Evolutionary conservation across 257 asterid genomes (phyloP).

Genomic region (Avicennia marina): DNA sequence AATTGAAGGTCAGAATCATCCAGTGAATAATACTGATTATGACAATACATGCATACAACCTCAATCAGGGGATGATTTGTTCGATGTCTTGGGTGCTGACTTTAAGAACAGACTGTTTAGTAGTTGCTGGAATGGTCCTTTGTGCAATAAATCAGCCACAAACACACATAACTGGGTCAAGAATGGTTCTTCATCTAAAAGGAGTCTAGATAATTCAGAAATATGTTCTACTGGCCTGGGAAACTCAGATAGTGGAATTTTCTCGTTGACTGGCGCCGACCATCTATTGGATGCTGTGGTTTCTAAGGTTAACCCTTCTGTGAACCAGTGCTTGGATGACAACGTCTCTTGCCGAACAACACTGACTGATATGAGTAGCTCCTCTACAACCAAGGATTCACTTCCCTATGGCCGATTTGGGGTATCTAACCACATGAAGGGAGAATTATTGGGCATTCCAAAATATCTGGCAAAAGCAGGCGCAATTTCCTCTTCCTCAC

Average conservation of each 20-base stretch:
- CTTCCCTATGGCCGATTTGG: slow-evolving; percentile 35
- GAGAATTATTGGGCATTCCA: slow-evolving; percentile 47
- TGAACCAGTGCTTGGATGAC: slow-evolving; percentile 29
- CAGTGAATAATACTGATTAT: slow-evolving; percentile 15
- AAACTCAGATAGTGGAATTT: slow-evolving; percentile 34
- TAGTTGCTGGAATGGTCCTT: slow-evolving; percentile 28
- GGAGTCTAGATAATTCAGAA: too few relatives aligned
- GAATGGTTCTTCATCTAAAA: too few relatives aligned
- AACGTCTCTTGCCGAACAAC: slow-evolving; percentile 47
- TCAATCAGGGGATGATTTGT: slow-evolving; percentile 54
- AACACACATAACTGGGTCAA: slow-evolving; percentile 15
- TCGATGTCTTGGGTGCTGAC: slow-evolving; percentile 56
- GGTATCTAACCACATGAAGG: slow-evolving; percentile 28
- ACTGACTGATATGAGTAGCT: slow-evolving; percentile 35
- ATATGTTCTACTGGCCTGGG: too few relatives aligned
- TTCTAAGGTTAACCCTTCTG: slow-evolving; percentile 30
- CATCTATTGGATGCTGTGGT: slow-evolving; percentile 57
- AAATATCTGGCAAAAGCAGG: slow-evolving; percentile 37
- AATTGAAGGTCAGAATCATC: slow-evolving; percentile 16
- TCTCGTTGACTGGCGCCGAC: slow-evolving; percentile 30
- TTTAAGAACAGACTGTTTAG: slow-evolving; percentile 33
- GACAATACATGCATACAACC: slow-evolving; percentile 28
- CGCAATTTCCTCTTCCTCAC: slow-evolving; percentile 30
- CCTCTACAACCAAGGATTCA: slow-evolving; percentile 29
- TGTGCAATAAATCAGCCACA: slow-evolving; percentile 19